phyloP scores from a whole-genome alignment of 192 early-diverging fungal genomes.

The Phycomyces nitens region DNA sequence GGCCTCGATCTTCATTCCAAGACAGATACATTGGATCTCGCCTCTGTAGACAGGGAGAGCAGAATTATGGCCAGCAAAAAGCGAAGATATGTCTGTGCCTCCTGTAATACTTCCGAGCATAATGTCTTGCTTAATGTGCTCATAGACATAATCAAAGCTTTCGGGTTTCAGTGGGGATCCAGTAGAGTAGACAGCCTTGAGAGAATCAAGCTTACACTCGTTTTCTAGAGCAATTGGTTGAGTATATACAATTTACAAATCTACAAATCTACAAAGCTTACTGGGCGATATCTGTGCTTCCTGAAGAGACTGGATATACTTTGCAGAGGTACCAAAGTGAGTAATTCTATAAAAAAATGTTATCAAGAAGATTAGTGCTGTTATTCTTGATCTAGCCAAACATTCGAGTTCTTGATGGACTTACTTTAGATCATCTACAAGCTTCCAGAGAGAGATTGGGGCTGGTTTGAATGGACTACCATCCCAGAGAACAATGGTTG shows the following conservation, averaged over 20 bases:
- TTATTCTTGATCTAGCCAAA: too few species aligned
- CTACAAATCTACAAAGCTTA: slow-evolving; percentile 5
- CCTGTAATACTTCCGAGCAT: slow-evolving; percentile 93
- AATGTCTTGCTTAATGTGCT: slow-evolving; percentile 78
- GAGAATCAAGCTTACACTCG: slow-evolving; percentile 53
- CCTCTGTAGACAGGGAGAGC: slow-evolving; percentile 90
- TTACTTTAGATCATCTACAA: slow-evolving; percentile 64
- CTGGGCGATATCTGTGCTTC: slow-evolving; percentile 67
- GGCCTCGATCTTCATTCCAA: slow-evolving; percentile 95
- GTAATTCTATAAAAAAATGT: slow-evolving; percentile 72
- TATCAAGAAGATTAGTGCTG: too few species aligned
- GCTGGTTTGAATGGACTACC: slow-evolving; percentile 90
- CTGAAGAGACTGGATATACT: slow-evolving; percentile 89
- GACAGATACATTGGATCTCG: slow-evolving; percentile 87
- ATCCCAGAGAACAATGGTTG: slow-evolving; percentile 84
- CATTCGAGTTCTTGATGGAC: background rate
- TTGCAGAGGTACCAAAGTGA: slow-evolving; percentile 91
- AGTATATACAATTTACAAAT: background rate
- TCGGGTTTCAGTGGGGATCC: slow-evolving; percentile 93
- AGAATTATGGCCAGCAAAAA: slow-evolving; percentile 90
- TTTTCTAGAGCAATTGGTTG: slow-evolving; percentile 25
- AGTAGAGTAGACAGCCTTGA: slow-evolving; percentile 87
- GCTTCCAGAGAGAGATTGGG: slow-evolving; percentile 71
- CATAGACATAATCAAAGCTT: slow-evolving; percentile 90
- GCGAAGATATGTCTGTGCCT: slow-evolving; percentile 95